A percentile compares a stretch with the other conserved stretches of the same genome.
These are phyloP conservation scores for Ilex asprella DNA, from an alignment of 257 asterid species.

Conservation along the genomic window DNA sequence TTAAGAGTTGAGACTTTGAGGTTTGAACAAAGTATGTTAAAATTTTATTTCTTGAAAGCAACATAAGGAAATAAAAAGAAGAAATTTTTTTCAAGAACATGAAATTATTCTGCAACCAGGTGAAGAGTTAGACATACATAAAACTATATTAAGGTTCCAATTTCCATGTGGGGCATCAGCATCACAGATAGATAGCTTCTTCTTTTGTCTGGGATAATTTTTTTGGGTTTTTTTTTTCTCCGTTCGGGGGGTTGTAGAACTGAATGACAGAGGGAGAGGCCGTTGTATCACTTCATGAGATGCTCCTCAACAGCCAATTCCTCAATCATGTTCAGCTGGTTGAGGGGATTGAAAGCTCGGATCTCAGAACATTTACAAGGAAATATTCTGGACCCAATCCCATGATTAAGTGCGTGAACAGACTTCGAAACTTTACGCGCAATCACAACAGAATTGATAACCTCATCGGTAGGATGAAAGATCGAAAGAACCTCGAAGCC, in stretches of 20 bases:
- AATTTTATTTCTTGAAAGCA: constrained; percentile 14
- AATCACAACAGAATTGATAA: constrained; percentile 74
- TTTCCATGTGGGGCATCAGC: not conserved
- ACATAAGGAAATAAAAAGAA: constrained; percentile 14
- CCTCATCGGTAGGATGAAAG: constrained; percentile 82
- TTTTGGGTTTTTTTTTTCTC: not conserved
- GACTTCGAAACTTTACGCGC: constrained; percentile 35
- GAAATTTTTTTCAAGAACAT: constrained; percentile 3
- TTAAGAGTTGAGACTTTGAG: no score
- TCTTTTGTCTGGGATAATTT: not conserved
- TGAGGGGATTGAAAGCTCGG: constrained; percentile 45
- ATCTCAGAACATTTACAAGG: constrained; percentile 71
- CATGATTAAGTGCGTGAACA: constrained; percentile 1
- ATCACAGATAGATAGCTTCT: no score
- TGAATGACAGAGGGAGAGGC: no score
- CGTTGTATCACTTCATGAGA: constrained; percentile 13
- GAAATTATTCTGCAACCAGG: not conserved
- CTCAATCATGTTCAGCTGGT: constrained; percentile 48
- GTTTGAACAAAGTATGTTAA: no score
- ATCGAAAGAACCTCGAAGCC: constrained; percentile 76
- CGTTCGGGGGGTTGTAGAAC: not conserved
- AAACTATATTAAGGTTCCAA: not conserved
- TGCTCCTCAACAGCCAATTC: constrained; percentile 55
- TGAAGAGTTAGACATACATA: constrained; percentile 4
- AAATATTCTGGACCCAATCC: constrained; percentile 16